A percentile compares a stretch with the other conserved stretches of the same genome.
These are phyloP conservation scores for Fusarium begoniae DNA, from an alignment of 2,329 filamentous ascomycete species.

Conservation along the genomic window DNA sequence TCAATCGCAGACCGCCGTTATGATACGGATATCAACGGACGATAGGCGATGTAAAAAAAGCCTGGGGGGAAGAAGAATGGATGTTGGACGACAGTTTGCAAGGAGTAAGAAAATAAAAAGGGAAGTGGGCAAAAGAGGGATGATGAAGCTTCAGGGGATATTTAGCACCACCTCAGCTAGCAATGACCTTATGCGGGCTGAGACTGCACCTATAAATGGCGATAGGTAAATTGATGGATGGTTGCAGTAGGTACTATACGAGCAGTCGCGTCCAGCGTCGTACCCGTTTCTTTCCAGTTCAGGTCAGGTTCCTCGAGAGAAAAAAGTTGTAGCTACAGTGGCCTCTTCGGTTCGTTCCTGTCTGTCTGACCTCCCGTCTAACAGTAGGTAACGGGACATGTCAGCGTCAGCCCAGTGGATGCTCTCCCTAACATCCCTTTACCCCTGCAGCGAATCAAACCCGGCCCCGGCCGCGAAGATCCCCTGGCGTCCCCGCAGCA, in stretches of 20 bases:
- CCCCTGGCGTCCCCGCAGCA: constrained; percentile 29
- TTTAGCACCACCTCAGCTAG: constrained; percentile 14
- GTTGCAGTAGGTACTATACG: constrained; percentile 15
- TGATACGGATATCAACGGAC: constrained; percentile 20
- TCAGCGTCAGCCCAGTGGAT: constrained; percentile 31
- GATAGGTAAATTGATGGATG: constrained; percentile 22
- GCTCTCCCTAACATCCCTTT: constrained; percentile 12
- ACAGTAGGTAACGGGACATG: background rate
- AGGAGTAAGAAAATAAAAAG: constrained; percentile 26
- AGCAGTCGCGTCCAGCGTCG: constrained; percentile 24
- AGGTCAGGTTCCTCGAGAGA: background rate
- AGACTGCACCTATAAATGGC: constrained; percentile 26
- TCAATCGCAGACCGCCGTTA: constrained; percentile 31
- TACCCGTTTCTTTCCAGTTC: background rate
- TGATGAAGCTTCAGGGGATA: constrained; percentile 41
- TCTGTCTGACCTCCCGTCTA: background rate
- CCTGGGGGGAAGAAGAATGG: constrained; percentile 4
- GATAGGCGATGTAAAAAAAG: constrained; percentile 19
- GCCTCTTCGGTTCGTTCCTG: constrained; percentile 45
- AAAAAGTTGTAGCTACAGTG: constrained; percentile 53
- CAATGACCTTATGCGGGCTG: constrained; percentile 23
- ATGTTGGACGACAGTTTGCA: constrained; percentile 20
- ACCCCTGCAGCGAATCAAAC: constrained; percentile 35
- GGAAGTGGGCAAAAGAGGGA: constrained; percentile 25
- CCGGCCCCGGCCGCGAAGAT: constrained; percentile 29